Percentiles rank a stretch among this genome's conserved stretches.
Conservation (phyloP, 352 stramenopile species). For the Elongisporangium anandrum region DNA sequence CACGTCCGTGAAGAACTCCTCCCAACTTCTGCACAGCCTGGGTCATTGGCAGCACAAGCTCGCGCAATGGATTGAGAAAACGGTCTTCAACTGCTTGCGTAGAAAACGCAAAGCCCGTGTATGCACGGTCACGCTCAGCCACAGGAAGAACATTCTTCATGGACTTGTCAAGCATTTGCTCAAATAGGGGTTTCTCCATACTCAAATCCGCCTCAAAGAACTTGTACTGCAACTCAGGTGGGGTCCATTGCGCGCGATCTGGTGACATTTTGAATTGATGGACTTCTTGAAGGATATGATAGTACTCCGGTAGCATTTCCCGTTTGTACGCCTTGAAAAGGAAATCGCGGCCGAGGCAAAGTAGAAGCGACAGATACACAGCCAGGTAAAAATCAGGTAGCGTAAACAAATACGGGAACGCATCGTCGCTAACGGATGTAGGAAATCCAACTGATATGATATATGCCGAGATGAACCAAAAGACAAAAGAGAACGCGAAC, state of each 20-base stretch:
- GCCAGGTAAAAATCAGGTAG: constrained; percentile 75
- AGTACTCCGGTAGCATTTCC: constrained; percentile 81
- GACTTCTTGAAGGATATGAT: constrained; percentile 83
- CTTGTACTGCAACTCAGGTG: constrained; percentile 60
- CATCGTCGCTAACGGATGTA: constrained; percentile 52
- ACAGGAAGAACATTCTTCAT: constrained; percentile 5
- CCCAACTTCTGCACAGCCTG: constrained; percentile 27
- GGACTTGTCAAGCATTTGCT: constrained; percentile 17
- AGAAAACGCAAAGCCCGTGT: constrained; percentile 84
- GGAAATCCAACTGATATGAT: constrained; percentile 61
- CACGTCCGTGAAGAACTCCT: constrained; percentile 1
- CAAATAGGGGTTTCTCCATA: constrained; percentile 53
- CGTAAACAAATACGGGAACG: constrained; percentile 75
- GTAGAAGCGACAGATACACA: constrained; percentile 62
- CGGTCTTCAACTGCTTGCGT: constrained; percentile 73
- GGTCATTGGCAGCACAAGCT: constrained; percentile 65
- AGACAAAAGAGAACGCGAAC: constrained; percentile 58
- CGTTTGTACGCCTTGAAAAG: constrained; percentile 85
- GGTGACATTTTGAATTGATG: constrained; percentile 36
- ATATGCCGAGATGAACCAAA: constrained; percentile 70
- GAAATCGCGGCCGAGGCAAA: constrained; percentile 76
- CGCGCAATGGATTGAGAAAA: constrained; percentile 73
- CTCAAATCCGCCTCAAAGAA: constrained; percentile 66
- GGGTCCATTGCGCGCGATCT: constrained; percentile 53
- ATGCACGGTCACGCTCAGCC: constrained; percentile 38